A percentile compares a stretch with the other conserved stretches of the same genome.
Evolutionary conservation across 371 early-diverging fungal species (phyloP).

Genomic region (Chytridium lagenaria): DNA sequence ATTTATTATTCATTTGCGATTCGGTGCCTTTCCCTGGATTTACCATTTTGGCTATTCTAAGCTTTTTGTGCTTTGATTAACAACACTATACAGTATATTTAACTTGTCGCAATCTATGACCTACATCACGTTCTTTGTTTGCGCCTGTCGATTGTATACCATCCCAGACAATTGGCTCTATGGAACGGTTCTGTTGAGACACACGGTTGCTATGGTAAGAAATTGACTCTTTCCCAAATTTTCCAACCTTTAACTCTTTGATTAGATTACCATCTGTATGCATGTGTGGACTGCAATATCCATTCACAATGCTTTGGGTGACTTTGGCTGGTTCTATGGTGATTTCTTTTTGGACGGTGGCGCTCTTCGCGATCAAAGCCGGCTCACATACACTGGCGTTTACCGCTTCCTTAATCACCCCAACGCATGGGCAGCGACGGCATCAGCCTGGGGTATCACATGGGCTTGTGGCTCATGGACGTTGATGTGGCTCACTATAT

Average conservation of each 20-base stretch:
- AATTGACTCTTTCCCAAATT: not conserved
- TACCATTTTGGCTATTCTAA: too few species aligned
- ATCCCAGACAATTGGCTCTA: slow-evolving; percentile 73
- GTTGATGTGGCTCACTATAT: slow-evolving; percentile 78
- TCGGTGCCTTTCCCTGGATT: not conserved
- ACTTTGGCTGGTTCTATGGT: slow-evolving; percentile 93
- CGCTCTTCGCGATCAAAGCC: slow-evolving; percentile 45
- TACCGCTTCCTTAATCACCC: slow-evolving; percentile 82
- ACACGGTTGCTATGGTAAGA: slow-evolving; percentile 69
- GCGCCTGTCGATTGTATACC: slow-evolving; percentile 75
- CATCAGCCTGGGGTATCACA: slow-evolving; percentile 86
- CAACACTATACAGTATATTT: too few species aligned
- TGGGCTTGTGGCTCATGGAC: slow-evolving; percentile 78
- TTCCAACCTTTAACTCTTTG: slow-evolving; percentile 16
- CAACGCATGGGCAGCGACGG: slow-evolving; percentile 84
- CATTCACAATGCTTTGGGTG: slow-evolving; percentile 87
- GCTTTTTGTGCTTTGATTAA: too few species aligned
- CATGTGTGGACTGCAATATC: slow-evolving; percentile 87
- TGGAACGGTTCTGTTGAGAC: slow-evolving; percentile 73
- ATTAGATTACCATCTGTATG: slow-evolving; percentile 71
- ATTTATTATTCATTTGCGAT: not conserved
- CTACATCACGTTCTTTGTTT: slow-evolving; percentile 79
- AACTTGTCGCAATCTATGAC: slow-evolving; percentile 88
- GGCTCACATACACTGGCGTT: slow-evolving; percentile 47
- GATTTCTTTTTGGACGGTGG: slow-evolving; percentile 78